Base-by-base conservation (phyloP, 108 stramenopile species). In the Seminavis robusta region DNA sequence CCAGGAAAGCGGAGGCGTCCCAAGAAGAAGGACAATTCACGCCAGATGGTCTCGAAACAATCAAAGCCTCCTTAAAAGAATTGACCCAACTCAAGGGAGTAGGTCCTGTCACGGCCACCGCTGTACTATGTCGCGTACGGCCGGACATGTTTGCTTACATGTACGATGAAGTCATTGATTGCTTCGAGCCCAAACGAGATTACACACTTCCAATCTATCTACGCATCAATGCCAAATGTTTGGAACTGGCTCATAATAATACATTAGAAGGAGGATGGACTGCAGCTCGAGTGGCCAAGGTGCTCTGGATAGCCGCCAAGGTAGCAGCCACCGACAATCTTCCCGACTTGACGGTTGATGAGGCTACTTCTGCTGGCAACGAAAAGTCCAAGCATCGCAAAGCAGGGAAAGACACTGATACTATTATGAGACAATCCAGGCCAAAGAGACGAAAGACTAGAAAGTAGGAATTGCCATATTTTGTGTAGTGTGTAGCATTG, bases 91-190 rank as follows among this genome's bases (percentile, higher is more conserved):
- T 86, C 0, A 70, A 65, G 15, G 85, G 89, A 13, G 78, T 90
- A 0, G 85, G 84, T 24, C 85, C 84, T 0, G 84, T 85, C 7
- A 83, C 80, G 7, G 84, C 89, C 0, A 80, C 76, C 23, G 85
- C 84, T 3, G 42, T 90, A 30, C 37, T 90, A 24, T 63, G 68
- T 24, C 47, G 81, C 15, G 63, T 71, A 28, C 44, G 52, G 1
- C 84, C 81, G 8, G 74, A 79, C 47, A 3, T 73, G 5, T 86
- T 90, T 68, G 73, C 61, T n/a, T 90, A 80, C 58, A 84, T 90
- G 89, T 79, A 86, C 58, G 89, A 90, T 53, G 85, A 90, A 69
- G 82, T 81, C 8, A 84, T 90, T 61, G 89, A 90, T 51, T 68
- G 64, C 33, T 78, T 86, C 48, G 62, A 70, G 20, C 73, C 73